Base-by-base conservation (phyloP, 768 basidiomycete species). In the Gloeostereum incarnatum region DNA sequence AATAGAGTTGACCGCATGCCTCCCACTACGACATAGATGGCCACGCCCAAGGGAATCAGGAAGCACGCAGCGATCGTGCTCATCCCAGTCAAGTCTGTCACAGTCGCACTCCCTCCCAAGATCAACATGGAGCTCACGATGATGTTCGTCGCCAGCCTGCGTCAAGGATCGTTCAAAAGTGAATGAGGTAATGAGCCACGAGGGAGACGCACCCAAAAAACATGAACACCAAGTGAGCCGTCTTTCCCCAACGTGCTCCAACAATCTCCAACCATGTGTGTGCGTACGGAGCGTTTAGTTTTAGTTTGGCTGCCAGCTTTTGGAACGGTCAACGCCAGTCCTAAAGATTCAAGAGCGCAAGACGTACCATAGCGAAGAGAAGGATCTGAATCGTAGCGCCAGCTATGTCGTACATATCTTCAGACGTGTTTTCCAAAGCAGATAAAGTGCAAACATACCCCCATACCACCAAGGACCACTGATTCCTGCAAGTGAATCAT, bases 381-480 rank as follows among this genome's bases (percentile, higher is more conserved):
- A 93, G 67, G 40, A 96, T 78, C 53, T 89, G 88, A 18, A 90
- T 77, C 0, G 81, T 84, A 17, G 87, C 90, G n/a, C 89, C 90
- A 23, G 84, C 75, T 58, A 24, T 13, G 34, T 18, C 31, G 4
- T 8, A 31, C 35, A 25, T 1, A 23, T 3, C 4, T 8, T 23
- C 6, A 11, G 13, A 21, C 33, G 25, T 25, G 10, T 18, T 11
- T 18, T 3, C 5, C 16, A 20, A 18, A 11, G 31, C 8, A 11
- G n/a, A 41, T 10, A 18, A 25, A 5, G 21, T 6, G 4, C 7
- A 22, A 20, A 16, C 52, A 10, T 46, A 58, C 59, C 53, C 5
- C 85, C 90, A 48, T 92, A 92, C 82, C 86, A 89, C 82, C 84
- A 91, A 0, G 87, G 86, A 0, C 88, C 89, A 3, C 75, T 78